phyloP scores from a whole-genome alignment of 805 yeast species.

The Spathaspora arborariae region DNA sequence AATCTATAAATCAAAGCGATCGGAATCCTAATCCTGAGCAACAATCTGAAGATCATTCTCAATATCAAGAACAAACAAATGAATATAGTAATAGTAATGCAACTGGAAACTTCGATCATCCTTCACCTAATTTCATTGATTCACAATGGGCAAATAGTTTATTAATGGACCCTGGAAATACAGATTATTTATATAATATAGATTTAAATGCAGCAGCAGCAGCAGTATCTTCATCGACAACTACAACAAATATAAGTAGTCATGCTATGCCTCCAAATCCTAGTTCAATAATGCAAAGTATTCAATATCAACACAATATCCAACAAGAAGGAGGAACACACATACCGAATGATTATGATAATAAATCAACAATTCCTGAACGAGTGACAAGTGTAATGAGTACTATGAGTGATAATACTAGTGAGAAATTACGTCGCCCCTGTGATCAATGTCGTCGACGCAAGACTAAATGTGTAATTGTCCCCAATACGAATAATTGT shows the following conservation, averaged over 20 bases:
- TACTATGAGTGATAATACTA: background rate
- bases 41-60: background rate
- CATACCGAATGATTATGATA: background rate
- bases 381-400: background rate
- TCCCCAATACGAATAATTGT: slow-evolving; percentile 61
- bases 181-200: slow-evolving; percentile 30
- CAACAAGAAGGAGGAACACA: slow-evolving; percentile 8
- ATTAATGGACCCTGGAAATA: slow-evolving; percentile 25
- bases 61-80: too few species aligned
- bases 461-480: slow-evolving; percentile 72
- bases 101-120: background rate
- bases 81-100: background rate
- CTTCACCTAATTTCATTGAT: slow-evolving; percentile 5
- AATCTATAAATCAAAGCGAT: background rate
- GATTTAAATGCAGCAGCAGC: slow-evolving; percentile 19
- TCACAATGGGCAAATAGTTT: slow-evolving; percentile 30
- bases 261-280: slow-evolving; percentile 7
- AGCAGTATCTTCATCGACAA: slow-evolving; percentile 2
- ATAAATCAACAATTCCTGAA: background rate
- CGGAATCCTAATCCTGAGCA: background rate
- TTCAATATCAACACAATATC: slow-evolving; percentile 29
- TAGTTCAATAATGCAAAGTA: slow-evolving; percentile 25
- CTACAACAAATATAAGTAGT: background rate
- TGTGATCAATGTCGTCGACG: slow-evolving; percentile 85
- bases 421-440: slow-evolving; percentile 57